Evolutionary conservation across 768 basidiomycete species (phyloP).

Genomic region (Suillus subaureus): DNA sequence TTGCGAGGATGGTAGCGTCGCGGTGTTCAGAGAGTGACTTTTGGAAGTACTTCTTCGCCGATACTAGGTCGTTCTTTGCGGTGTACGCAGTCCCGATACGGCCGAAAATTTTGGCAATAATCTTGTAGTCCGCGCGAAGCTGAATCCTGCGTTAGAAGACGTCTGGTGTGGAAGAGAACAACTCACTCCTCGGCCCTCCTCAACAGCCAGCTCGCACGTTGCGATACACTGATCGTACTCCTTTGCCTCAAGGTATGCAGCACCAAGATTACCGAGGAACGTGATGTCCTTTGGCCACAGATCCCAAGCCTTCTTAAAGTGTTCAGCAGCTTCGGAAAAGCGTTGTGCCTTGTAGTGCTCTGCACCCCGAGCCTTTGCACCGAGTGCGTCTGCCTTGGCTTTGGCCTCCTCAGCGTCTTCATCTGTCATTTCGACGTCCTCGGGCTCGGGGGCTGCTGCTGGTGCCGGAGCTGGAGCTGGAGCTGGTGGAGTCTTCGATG

Average conservation of each 20-base stretch:
- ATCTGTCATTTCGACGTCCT: conserved; percentile 69
- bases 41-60: conserved; percentile 88
- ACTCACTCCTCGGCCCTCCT: conserved; percentile 82
- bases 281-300: conserved; percentile 91
- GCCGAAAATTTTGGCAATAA: conserved; percentile 92
- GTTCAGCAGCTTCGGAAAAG: conserved; percentile 73
- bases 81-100: conserved; percentile 85
- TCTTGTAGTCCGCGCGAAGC: conserved; percentile 91
- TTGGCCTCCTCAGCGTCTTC: conserved; percentile 70
- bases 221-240: conserved; percentile 91
- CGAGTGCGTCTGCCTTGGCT: conserved; percentile 77
- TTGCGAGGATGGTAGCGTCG: conserved; percentile 88
- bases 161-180: neutral
- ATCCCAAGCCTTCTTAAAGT: conserved; percentile 91
- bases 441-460: conserved; percentile 30
- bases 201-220: conserved; percentile 93
- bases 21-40: conserved; percentile 97
- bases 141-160: conserved; percentile 30
- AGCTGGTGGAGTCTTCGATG: conserved; percentile 44
- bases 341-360: conserved; percentile 86
- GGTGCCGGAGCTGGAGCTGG: conserved; percentile 32
- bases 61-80: conserved; percentile 72
- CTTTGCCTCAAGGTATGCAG: conserved; percentile 92
- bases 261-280: conserved; percentile 88
- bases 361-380: conserved; percentile 75